Conservation (phyloP, 2,329 filamentous ascomycete genomes). For the Fusarium stilboides region DNA sequence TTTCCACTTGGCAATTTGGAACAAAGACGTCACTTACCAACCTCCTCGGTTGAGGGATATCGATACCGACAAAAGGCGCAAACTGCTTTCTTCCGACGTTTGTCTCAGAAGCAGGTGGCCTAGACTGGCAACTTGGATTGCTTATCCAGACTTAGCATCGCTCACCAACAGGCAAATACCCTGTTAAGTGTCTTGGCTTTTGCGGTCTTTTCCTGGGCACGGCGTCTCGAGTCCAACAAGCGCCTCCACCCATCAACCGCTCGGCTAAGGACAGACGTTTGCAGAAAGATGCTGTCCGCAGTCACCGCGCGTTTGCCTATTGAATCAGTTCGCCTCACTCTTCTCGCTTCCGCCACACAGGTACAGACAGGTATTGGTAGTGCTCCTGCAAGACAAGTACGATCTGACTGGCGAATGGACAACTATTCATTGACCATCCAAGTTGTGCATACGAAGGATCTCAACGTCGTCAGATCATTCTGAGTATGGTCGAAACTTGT, state of each 20-base stretch:
- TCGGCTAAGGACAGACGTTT: slow-evolving; percentile 42
- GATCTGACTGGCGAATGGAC: slow-evolving; percentile 23
- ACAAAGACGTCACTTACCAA: neutral
- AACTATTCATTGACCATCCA: slow-evolving; percentile 3
- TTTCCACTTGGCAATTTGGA: neutral
- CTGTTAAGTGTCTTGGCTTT: slow-evolving; percentile 32
- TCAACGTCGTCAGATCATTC: slow-evolving; percentile 5
- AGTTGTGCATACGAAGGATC: slow-evolving; percentile 7
- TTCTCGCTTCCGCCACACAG: slow-evolving; percentile 23
- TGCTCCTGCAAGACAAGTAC: slow-evolving; percentile 21
- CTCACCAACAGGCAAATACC: slow-evolving; percentile 35
- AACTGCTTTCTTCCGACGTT: slow-evolving; percentile 29
- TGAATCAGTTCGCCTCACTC: slow-evolving; percentile 31
- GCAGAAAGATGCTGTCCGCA: slow-evolving; percentile 25
- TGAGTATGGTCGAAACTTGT: neutral
- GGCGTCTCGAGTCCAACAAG: slow-evolving; percentile 41
- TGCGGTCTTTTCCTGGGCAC: slow-evolving; percentile 16
- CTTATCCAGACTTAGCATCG: slow-evolving; percentile 35
- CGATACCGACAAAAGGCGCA: slow-evolving; percentile 9
- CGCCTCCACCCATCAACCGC: slow-evolving; percentile 42
- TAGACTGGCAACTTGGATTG: slow-evolving; percentile 36
- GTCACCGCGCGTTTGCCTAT: slow-evolving; percentile 31
- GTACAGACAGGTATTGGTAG: neutral
- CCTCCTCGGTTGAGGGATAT: slow-evolving; percentile 5
- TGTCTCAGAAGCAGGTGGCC: slow-evolving; percentile 44